Conservation (phyloP, 192 early-diverging fungal genomes). For the Dissophora globulifera region DNA sequence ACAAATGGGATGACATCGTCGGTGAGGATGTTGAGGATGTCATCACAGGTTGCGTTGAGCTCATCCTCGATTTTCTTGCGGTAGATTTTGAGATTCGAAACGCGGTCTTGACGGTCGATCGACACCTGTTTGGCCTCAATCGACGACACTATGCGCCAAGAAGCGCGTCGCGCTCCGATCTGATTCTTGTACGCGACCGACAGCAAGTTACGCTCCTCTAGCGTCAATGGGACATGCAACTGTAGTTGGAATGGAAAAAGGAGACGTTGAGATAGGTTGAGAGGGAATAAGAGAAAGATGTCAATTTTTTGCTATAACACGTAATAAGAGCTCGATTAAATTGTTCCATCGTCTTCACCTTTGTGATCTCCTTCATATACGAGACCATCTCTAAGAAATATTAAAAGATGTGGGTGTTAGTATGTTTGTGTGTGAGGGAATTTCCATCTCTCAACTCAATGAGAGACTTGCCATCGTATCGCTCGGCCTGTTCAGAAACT, state of each 20-base stretch:
- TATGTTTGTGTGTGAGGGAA: too few species aligned
- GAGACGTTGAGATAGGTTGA: too few species aligned
- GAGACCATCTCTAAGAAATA: too few species aligned
- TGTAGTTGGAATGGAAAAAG: slow-evolving; percentile 19
- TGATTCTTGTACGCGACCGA: slow-evolving; percentile 99
- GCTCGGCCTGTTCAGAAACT: slow-evolving; percentile 97
- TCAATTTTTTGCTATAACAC: neutral
- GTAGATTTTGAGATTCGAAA: slow-evolving; percentile 89
- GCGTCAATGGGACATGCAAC: slow-evolving; percentile 86
- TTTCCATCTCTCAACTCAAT: slow-evolving; percentile 53
- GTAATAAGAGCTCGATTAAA: neutral
- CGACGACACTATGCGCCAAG: slow-evolving; percentile 97
- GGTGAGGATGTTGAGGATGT: slow-evolving; percentile 89
- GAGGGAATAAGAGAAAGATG: too few species aligned
- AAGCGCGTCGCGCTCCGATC: slow-evolving; percentile 96
- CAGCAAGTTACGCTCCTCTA: slow-evolving; percentile 98
- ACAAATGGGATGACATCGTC: slow-evolving; percentile 89
- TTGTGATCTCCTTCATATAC: slow-evolving; percentile 58
- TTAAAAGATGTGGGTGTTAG: too few species aligned
- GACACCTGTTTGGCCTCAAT: slow-evolving; percentile 96
- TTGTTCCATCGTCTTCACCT: slow-evolving; percentile 32
- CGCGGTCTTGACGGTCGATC: slow-evolving; percentile 88
- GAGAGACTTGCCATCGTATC: slow-evolving; percentile 85
- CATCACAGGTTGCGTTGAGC: slow-evolving; percentile 90
- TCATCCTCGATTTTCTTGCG: slow-evolving; percentile 92